Conservation (phyloP, 2,329 filamentous ascomycete species). For the Aplosporella prunicola region DNA sequence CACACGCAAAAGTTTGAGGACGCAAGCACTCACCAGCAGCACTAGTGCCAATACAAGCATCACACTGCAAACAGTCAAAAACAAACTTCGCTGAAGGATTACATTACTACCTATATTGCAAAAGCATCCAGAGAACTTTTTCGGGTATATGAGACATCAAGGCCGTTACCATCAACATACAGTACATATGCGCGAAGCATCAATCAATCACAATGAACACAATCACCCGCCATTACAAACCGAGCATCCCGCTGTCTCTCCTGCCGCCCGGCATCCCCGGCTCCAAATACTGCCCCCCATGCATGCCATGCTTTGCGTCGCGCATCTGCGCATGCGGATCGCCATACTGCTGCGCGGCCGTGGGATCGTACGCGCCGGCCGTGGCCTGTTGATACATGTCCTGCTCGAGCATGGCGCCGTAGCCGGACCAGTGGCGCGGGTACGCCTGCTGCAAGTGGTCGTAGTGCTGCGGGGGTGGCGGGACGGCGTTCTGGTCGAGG, state of each 20-base stretch:
- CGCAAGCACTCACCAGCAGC: no score
- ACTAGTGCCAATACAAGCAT: no score
- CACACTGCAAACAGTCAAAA: no score
- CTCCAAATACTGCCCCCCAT: conserved; percentile 3
- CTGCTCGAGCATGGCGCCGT: conserved; percentile 3
- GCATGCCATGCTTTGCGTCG: neutral
- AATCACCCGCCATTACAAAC: conserved; percentile 8
- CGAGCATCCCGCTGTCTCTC: conserved; percentile 11
- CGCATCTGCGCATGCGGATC: neutral
- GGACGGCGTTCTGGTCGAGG: neutral
- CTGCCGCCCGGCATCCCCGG: conserved; percentile 2
- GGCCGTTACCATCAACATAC: no score
- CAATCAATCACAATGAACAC: no score
- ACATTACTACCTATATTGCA: no score
- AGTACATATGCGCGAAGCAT: no score
- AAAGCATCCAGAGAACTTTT: no score
- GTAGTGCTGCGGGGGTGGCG: no score
- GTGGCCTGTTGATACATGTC: neutral
- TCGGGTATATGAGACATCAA: no score
- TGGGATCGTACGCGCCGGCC: neutral
- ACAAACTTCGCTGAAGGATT: no score
- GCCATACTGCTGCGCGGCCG: neutral
- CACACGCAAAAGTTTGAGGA: no score
- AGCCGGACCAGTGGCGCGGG: conserved; percentile 3
- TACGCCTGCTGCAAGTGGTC: neutral